A percentile compares a stretch with the other conserved stretches of the same genome.
Evolutionary conservation across 106 monocot species (phyloP).

Genomic region (Allium cepa): DNA sequence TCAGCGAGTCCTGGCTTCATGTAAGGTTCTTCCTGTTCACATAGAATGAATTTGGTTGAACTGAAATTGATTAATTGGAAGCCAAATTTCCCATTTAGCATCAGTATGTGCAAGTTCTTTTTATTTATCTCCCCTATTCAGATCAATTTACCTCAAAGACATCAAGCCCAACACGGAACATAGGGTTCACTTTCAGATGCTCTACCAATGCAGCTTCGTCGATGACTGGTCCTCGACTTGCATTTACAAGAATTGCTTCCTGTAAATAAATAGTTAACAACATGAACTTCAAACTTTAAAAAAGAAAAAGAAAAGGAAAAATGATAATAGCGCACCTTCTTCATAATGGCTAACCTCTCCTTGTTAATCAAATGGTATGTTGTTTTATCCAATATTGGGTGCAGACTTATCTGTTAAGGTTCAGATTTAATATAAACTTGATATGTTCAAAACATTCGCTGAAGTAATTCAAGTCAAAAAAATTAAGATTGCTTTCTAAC

Average conservation of each 20-base stretch:
- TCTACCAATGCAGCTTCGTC: slow-evolving; percentile 94
- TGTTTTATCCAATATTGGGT: slow-evolving; percentile 93
- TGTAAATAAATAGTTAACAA: slow-evolving; percentile 14
- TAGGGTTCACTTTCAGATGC: slow-evolving; percentile 85
- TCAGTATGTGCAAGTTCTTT: not conserved
- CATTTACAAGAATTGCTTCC: slow-evolving; percentile 97
- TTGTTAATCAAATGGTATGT: slow-evolving; percentile 99
- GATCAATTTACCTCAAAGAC: slow-evolving; percentile 77
- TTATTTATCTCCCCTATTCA: no score
- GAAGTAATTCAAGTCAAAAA: not conserved
- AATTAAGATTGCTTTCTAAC: slow-evolving; percentile 26
- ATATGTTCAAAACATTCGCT: not conserved
- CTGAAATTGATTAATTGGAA: no score
- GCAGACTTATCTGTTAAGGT: slow-evolving; percentile 83
- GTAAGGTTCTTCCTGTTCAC: slow-evolving; percentile 84
- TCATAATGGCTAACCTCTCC: slow-evolving; percentile 88
- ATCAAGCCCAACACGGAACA: slow-evolving; percentile 98
- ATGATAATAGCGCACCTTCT: slow-evolving; percentile 49
- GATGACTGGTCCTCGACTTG: slow-evolving; percentile 96
- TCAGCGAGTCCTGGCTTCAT: slow-evolving; percentile 99
- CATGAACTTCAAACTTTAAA: not conserved
- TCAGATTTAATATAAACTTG: not conserved
- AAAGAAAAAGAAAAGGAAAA: not conserved
- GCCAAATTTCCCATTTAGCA: no score
- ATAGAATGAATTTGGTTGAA: not conserved